Evolutionary conservation across 2,329 filamentous ascomycete genomes (phyloP).

Genomic region (Trichoderma sp.): DNA sequence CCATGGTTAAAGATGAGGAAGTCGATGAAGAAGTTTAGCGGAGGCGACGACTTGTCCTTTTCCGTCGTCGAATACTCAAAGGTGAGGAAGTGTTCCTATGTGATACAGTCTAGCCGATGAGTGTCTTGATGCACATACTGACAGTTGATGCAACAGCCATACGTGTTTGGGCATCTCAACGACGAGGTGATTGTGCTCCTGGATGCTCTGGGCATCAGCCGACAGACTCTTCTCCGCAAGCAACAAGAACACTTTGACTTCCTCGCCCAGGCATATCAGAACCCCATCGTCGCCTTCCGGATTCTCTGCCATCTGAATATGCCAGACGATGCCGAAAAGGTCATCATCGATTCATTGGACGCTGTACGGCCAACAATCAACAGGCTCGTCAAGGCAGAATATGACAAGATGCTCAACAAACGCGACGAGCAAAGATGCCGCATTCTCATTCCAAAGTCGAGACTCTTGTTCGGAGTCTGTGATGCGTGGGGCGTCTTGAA

Average conservation of each 20-base stretch:
- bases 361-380: conserved; percentile 36
- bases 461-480: conserved; percentile 45
- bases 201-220: conserved; percentile 41
- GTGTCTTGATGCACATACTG: background rate
- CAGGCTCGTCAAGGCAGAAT: conserved; percentile 40
- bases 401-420: conserved; percentile 41
- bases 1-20: conserved; percentile 36
- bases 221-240: conserved; percentile 39
- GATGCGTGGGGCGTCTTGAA: conserved; percentile 42
- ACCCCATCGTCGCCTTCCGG: conserved; percentile 40
- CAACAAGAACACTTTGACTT: conserved; percentile 43
- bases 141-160: conserved; percentile 38
- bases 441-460: conserved; percentile 43
- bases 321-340: conserved; percentile 42
- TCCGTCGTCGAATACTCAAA: conserved; percentile 47
- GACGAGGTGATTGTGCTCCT: conserved; percentile 47
- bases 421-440: conserved; percentile 41
- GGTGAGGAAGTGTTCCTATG: conserved; percentile 31
- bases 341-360: conserved; percentile 43
- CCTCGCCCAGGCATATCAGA: conserved; percentile 36
- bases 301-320: conserved; percentile 42
- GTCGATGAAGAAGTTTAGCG: conserved; percentile 49
- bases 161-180: conserved; percentile 45
- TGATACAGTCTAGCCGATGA: too few species aligned
- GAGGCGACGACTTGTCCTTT: conserved; percentile 42